Evolutionary conservation across 2,329 filamentous ascomycete genomes (phyloP).

Genomic region (Madurella mycetomatis): DNA sequence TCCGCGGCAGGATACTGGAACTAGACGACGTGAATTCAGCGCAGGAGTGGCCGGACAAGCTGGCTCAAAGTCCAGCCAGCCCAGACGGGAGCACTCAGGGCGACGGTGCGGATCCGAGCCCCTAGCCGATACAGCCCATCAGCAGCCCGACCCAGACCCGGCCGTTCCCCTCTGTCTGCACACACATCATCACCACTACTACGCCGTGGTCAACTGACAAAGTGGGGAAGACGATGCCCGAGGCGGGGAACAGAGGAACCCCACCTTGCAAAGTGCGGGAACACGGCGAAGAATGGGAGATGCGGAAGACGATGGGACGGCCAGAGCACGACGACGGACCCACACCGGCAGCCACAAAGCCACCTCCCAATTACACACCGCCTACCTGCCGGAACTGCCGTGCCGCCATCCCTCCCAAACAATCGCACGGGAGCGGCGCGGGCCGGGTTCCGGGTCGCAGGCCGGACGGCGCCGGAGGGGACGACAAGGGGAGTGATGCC

Average conservation of each 20-base stretch:
- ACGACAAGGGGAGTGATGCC: not conserved
- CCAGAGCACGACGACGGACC: not conserved
- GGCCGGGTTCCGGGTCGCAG: slow-evolving; percentile 16
- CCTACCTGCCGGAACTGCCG: slow-evolving; percentile 18
- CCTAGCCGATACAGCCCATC: not conserved
- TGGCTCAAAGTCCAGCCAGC: slow-evolving; percentile 12
- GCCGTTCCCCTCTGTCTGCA: slow-evolving; percentile 44
- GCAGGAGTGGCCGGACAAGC: slow-evolving; percentile 15
- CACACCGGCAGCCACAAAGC: slow-evolving; percentile 1
- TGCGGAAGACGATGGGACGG: slow-evolving; percentile 24
- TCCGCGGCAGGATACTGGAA: slow-evolving; percentile 10
- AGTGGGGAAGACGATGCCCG: slow-evolving; percentile 10
- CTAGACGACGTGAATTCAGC: slow-evolving; percentile 17
- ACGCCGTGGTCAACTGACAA: slow-evolving; percentile 22
- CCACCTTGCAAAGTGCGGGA: slow-evolving; percentile 2
- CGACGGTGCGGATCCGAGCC: not conserved
- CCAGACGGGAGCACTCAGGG: slow-evolving; percentile 4
- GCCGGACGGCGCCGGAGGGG: not conserved
- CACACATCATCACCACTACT: slow-evolving; percentile 57
- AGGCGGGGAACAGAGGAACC: slow-evolving; percentile 5
- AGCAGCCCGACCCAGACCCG: not conserved
- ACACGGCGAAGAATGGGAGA: slow-evolving; percentile 3
- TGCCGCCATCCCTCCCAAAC: not conserved
- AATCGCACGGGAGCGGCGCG: slow-evolving; percentile 27
- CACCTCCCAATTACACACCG: slow-evolving; percentile 31